These are phyloP conservation scores for Penicillium paneum DNA, from an alignment of 2,329 filamentous ascomycete species.

Conservation along the genomic window DNA sequence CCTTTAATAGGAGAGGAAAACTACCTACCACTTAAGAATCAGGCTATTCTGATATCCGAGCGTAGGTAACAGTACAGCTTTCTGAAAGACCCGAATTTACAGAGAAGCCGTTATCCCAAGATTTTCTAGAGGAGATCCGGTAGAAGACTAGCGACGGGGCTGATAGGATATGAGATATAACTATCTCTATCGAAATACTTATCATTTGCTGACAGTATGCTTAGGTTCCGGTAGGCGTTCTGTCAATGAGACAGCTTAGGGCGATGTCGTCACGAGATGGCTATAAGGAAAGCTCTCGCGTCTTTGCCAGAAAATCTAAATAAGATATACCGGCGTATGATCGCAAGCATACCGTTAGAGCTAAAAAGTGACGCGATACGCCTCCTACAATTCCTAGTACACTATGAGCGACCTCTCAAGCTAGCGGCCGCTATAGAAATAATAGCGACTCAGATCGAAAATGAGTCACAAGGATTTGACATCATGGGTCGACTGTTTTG, in stretches of 20 bases:
- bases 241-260: conserved; percentile 1
- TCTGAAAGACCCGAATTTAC: conserved; percentile 10
- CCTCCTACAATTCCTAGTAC: conserved; percentile 10
- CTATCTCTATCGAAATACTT: neutral
- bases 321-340: conserved; percentile 5
- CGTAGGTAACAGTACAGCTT: conserved; percentile 9
- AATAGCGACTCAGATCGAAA: conserved; percentile 10
- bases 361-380: conserved; percentile 7
- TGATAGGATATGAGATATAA: neutral
- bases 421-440: conserved; percentile 10
- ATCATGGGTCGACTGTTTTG: conserved; percentile 9
- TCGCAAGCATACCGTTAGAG: conserved; percentile 2
- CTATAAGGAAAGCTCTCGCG: neutral
- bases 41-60: conserved; percentile 8
- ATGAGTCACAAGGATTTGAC: neutral
- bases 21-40: conserved; percentile 4
- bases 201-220: neutral
- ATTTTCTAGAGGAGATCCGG: conserved; percentile 14
- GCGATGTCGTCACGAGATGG: neutral
- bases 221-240: conserved; percentile 2
- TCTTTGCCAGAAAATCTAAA: neutral
- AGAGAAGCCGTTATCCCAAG: conserved; percentile 6
- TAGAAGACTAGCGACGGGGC: neutral
- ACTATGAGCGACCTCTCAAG: conserved; percentile 7
- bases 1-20: conserved; percentile 8